A percentile compares a stretch with the other conserved stretches of the same genome.
Conservation (phyloP, 306 rosid genomes). For the Glycine tomentella region DNA sequence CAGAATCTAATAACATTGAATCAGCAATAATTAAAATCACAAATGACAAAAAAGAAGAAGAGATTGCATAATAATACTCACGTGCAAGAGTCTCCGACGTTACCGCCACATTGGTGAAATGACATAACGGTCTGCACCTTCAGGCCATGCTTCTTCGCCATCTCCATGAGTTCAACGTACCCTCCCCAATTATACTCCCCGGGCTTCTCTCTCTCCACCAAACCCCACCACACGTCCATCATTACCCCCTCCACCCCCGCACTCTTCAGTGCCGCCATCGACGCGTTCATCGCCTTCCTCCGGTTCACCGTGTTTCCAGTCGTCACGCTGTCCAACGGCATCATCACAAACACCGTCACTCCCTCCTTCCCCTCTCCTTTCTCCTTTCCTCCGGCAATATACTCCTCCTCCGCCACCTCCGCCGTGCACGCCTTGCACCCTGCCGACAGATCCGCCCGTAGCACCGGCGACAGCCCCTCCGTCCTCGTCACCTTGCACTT, state of each 20-base stretch:
- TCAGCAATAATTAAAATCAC: no score
- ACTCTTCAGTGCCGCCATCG: conserved; percentile 86
- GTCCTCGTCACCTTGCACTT: conserved; percentile 49
- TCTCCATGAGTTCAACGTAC: conserved; percentile 74
- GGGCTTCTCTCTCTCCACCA: conserved; percentile 84
- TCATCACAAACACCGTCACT: conserved; percentile 95
- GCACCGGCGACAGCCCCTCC: conserved; percentile 52
- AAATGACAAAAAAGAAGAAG: no score
- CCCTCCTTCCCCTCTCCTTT: conserved; percentile 47
- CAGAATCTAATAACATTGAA: no score
- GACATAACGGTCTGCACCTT: conserved; percentile 99
- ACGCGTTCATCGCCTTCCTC: conserved; percentile 86
- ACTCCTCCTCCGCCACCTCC: conserved; percentile 40
- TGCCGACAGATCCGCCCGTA: conserved; percentile 70
- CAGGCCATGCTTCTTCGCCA: conserved; percentile 90
- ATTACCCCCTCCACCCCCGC: conserved; percentile 94
- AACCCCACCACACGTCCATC: conserved; percentile 99
- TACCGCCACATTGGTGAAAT: conserved; percentile 94
- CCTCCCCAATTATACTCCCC: conserved; percentile 95
- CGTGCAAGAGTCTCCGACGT: conserved; percentile 97
- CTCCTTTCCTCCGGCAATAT: conserved; percentile 24
- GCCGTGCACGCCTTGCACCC: conserved; percentile 74
- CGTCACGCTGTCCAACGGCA: conserved; percentile 94
- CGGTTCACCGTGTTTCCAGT: conserved; percentile 75
- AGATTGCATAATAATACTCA: conserved; percentile 42